Conservation (phyloP, 2,329 filamentous ascomycete species). For the Colletotrichum tabaci region DNA sequence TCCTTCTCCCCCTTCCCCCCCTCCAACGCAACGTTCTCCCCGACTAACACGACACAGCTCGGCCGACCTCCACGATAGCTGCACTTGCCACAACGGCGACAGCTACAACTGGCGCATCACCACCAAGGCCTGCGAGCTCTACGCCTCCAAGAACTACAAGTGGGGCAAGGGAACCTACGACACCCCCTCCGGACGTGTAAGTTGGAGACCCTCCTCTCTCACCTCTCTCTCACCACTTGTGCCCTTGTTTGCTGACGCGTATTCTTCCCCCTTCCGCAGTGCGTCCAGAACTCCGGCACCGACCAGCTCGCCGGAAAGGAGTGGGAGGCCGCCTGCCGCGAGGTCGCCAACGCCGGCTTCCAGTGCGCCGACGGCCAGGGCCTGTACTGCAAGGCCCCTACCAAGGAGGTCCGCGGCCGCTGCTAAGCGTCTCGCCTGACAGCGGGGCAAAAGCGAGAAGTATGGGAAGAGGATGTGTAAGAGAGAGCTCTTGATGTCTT, state of each 20-base stretch:
- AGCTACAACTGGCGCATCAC: constrained; percentile 47
- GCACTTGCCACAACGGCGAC: constrained; percentile 45
- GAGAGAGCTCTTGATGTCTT: neutral
- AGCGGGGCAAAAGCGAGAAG: no score
- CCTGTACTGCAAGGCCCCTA: constrained; percentile 41
- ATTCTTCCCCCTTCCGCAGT: constrained; percentile 5
- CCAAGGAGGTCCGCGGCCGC: constrained; percentile 35
- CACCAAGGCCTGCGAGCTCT: constrained; percentile 43
- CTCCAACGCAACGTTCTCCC: no score
- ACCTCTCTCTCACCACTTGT: neutral
- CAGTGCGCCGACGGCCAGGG: constrained; percentile 44
- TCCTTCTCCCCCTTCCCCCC: no score
- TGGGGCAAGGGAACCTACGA: constrained; percentile 42
- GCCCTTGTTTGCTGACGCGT: neutral
- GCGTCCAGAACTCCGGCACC: constrained; percentile 31
- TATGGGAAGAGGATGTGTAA: neutral
- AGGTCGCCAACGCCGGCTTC: constrained; percentile 42
- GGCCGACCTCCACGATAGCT: constrained; percentile 46
- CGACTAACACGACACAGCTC: constrained; percentile 30
- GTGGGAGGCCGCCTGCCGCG: constrained; percentile 44
- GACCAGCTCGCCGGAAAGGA: constrained; percentile 42
- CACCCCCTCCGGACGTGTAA: constrained; percentile 36
- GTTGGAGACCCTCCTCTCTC: neutral
- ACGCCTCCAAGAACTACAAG: constrained; percentile 36
- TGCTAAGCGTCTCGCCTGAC: constrained; percentile 34